Conservation (phyloP, 441 rosid genomes). For the Populus trichocarpa region DNA sequence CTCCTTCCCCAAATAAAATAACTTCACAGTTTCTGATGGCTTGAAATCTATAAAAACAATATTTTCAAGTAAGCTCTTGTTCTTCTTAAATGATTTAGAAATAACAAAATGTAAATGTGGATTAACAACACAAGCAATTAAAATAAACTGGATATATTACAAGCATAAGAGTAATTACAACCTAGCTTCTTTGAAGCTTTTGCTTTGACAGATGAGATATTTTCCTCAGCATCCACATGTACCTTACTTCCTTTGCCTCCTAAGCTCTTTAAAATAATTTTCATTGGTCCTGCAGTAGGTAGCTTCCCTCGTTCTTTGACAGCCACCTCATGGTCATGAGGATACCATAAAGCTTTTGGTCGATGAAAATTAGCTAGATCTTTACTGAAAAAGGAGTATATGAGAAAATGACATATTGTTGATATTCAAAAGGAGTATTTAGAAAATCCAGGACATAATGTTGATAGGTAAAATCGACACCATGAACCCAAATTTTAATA, state of each 20-base stretch:
- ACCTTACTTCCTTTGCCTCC: conserved; percentile 98
- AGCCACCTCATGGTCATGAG: conserved; percentile 94
- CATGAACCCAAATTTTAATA: not conserved
- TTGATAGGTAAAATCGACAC: conserved; percentile 2
- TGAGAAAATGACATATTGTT: no score
- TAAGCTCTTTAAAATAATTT: conserved; percentile 84
- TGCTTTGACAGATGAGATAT: conserved; percentile 69
- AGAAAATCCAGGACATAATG: not conserved
- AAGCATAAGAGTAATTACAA: conserved; percentile 25
- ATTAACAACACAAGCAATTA: not conserved
- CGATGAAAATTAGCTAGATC: conserved; percentile 95
- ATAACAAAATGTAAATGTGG: not conserved
- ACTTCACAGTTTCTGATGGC: conserved; percentile 76
- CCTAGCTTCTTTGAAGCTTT: conserved; percentile 99
- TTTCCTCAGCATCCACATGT: conserved; percentile 86
- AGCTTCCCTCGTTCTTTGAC: conserved; percentile 86
- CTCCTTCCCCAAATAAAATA: conserved; percentile 84
- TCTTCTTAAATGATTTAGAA: conserved; percentile 12
- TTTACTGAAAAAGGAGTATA: conserved; percentile 54
- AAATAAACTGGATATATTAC: not conserved
- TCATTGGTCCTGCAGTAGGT: conserved; percentile 83
- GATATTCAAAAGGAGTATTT: conserved; percentile 9
- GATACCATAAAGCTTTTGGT: conserved; percentile 96
- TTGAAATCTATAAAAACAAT: conserved; percentile 70
- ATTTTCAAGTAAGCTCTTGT: conserved; percentile 19